Evolutionary conservation across 306 rosid species (phyloP), one percentile per base, ranked within the genome.

Genomic region (Ochetophila trinervis): DNA sequence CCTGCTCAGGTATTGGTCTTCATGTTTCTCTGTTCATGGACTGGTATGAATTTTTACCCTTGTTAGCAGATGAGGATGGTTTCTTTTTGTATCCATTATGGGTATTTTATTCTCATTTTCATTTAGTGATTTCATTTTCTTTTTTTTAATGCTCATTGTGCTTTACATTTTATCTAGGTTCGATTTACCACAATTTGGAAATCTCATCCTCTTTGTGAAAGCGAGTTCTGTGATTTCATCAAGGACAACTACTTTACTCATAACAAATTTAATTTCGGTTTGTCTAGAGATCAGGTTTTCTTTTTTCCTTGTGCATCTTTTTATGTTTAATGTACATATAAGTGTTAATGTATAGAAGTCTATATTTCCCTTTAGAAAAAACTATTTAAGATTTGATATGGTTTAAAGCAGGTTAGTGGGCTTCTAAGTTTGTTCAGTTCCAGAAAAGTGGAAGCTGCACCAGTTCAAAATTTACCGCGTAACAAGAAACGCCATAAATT

Each of bases 1-100:
- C 86, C 91, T 18, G 95, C 91, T 37, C 95, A 88, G 91, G 95
- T 88, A 71, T 17, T 63, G 64, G 52, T 63, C 19, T 47, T 8
- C 22, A 42, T 34, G 14, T 51, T 52, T 8, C 16, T 14, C 32
- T 36, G 5, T 36, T 69, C 58, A 42, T 32, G 27, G 53, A 58
- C 50, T n/a, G 45, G 32, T 30, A 12, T 34, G 34, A 21, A 23
- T 50, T 23, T 45, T 61, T 5, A 27, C 32, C 32, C 12, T 57
- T 11, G 5, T 15, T 49, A 17, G 15, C 10, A 27, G 32, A 40
- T 11, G 15, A 37, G 14, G 14, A 13, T 37, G 19, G 4, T 52
- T 27, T 27, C 23, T 4, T 5, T 57, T 24, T 56, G n/a, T 27
- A 24, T 30, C 58, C 53, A 11, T 66, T 60, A 34, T 32, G 24